A percentile compares a stretch with the other conserved stretches of the same genome.
phyloP scores from a whole-genome alignment of 345 rosid genomes.

The Salix brachista region DNA sequence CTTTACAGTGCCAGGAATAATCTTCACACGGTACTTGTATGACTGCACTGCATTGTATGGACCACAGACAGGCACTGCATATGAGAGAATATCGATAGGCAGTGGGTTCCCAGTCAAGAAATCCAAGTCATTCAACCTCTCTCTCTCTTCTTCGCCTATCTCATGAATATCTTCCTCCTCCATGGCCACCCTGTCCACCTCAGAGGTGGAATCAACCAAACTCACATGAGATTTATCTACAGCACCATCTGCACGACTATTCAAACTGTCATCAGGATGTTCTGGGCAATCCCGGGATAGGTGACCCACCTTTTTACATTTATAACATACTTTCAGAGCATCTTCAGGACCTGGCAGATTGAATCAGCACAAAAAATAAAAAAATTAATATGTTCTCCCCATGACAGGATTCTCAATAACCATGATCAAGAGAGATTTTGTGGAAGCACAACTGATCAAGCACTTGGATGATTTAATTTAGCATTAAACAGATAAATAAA shows the following conservation, averaged over 20 bases:
- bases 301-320: conserved; percentile 85
- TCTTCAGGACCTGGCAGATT: conserved; percentile 53
- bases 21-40: conserved; percentile 84
- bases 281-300: conserved; percentile 82
- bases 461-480: not conserved
- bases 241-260: conserved; percentile 21
- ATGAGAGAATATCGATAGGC: conserved; percentile 68
- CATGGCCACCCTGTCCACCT: conserved; percentile 71
- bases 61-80: conserved; percentile 88
- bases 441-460: not conserved
- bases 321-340: conserved; percentile 81
- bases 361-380: not conserved
- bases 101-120: conserved; percentile 85
- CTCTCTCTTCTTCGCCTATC: conserved; percentile 89
- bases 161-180: conserved; percentile 94
- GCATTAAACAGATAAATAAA: not conserved
- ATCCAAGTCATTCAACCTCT: conserved; percentile 72
- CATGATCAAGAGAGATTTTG: too few species aligned
- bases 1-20: conserved; percentile 85
- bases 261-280: conserved; percentile 41
- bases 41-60: conserved; percentile 87
- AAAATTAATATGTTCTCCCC: not conserved
- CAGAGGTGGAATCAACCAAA: conserved; percentile 21
- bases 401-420: not conserved
- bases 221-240: conserved; percentile 14